A percentile compares a stretch with the other conserved stretches of the same genome.
These are phyloP conservation scores for Choanephora cucurbitarum DNA, from an alignment of 371 early-diverging fungal species.

Conservation along the genomic window DNA sequence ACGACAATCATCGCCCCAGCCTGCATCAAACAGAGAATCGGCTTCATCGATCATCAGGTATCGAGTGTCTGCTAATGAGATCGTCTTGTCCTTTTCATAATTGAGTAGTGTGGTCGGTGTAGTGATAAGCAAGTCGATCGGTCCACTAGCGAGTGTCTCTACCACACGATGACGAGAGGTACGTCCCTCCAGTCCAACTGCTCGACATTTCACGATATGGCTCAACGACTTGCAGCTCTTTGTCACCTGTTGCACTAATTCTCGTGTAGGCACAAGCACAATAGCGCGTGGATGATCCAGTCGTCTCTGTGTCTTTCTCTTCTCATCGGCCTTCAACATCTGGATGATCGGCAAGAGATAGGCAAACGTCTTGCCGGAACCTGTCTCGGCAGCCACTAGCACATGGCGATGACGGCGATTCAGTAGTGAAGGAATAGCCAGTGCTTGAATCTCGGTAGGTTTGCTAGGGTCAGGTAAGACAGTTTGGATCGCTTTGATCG, in stretches of 20 bases:
- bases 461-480: slow-evolving; percentile 46
- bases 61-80: slow-evolving; percentile 61
- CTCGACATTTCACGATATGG: slow-evolving; percentile 73
- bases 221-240: slow-evolving; percentile 64
- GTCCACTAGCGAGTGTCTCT: slow-evolving; percentile 45
- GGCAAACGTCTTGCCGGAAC: slow-evolving; percentile 98
- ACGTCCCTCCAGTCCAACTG: slow-evolving; percentile 59
- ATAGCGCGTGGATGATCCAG: slow-evolving; percentile 80
- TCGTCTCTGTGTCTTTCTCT: slow-evolving; percentile 51
- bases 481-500: slow-evolving; percentile 34
- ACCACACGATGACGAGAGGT: slow-evolving; percentile 41
- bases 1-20: slow-evolving; percentile 71
- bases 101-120: slow-evolving; percentile 71
- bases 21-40: slow-evolving; percentile 87
- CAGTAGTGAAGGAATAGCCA: slow-evolving; percentile 81
- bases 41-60: slow-evolving; percentile 91
- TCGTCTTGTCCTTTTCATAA: slow-evolving; percentile 39
- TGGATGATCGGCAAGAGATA: slow-evolving; percentile 90
- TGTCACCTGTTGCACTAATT: slow-evolving; percentile 87
- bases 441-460: slow-evolving; percentile 93
- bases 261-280: slow-evolving; percentile 96
- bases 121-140: slow-evolving; percentile 81
- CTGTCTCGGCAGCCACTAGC: slow-evolving; percentile 94
- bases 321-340: slow-evolving; percentile 72
- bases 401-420: slow-evolving; percentile 56